phyloP scores from a whole-genome alignment of 164 flowering plant species.

The Vitis vinifera region DNA sequence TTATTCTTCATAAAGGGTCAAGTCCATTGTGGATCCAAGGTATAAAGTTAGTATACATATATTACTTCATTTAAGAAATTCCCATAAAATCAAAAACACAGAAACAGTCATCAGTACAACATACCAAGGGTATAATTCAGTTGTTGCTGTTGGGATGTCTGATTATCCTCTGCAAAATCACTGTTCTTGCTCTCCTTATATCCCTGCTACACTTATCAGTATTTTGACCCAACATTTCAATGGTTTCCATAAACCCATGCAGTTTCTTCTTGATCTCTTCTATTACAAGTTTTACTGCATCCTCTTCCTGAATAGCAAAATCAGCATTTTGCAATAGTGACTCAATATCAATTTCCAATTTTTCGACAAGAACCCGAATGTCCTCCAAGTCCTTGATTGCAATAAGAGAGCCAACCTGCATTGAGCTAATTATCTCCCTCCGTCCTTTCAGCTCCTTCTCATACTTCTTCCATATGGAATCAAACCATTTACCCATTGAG shows the following conservation, averaged over 20 bases:
- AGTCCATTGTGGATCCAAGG: too few relatives aligned
- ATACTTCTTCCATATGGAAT: slow-evolving; percentile 65
- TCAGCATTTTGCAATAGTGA: slow-evolving; percentile 52
- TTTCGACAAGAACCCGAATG: slow-evolving; percentile 61
- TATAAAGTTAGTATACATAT: too few relatives aligned
- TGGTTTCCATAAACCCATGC: slow-evolving; percentile 51
- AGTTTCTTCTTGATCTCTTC: slow-evolving; percentile 76
- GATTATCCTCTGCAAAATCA: slow-evolving; percentile 69
- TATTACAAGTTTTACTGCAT: slow-evolving; percentile 58
- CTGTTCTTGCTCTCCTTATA: slow-evolving; percentile 61
- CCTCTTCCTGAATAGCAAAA: slow-evolving; percentile 53
- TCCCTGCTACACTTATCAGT: slow-evolving; percentile 66
- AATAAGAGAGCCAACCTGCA: slow-evolving; percentile 58
- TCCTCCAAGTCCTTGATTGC: slow-evolving; percentile 69
- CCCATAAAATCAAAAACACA: neutral
- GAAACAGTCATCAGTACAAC: neutral
- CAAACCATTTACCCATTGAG: slow-evolving; percentile 79
- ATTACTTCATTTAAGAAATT: neutral
- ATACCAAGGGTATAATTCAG: slow-evolving; percentile 5
- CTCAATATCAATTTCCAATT: slow-evolving; percentile 54
- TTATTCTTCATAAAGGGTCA: too few relatives aligned
- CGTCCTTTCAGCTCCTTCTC: slow-evolving; percentile 59
- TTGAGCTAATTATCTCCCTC: slow-evolving; percentile 54
- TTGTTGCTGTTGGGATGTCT: slow-evolving; percentile 38
- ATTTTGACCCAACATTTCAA: slow-evolving; percentile 57